Conservation (phyloP, 129 eudicot species). For the Cynara cardunculus region DNA sequence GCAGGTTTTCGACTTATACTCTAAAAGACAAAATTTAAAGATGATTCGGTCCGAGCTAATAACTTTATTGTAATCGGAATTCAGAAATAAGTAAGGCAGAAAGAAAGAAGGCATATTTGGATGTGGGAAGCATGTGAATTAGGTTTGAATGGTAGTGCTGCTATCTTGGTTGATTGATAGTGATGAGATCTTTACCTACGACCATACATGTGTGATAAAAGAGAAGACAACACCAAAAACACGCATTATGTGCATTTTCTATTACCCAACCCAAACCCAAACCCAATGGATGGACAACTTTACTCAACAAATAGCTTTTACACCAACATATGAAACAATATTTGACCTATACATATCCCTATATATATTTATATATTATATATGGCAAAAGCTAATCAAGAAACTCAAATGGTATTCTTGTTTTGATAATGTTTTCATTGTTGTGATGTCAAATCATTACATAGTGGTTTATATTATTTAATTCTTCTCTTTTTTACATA, state of each 20-base stretch:
- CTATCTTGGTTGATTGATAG: slow-evolving; percentile 22
- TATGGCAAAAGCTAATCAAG: slow-evolving; percentile 22
- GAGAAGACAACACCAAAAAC: slow-evolving; percentile 22
- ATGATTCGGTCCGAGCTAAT: neutral
- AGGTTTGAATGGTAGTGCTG: slow-evolving; percentile 40
- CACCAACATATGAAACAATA: slow-evolving; percentile 22
- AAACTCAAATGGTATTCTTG: slow-evolving; percentile 22
- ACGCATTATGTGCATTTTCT: slow-evolving; percentile 19
- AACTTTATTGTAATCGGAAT: slow-evolving; percentile 13
- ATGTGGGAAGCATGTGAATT: slow-evolving; percentile 37
- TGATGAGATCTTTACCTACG: slow-evolving; percentile 29
- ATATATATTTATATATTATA: slow-evolving; percentile 1
- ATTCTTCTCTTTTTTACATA: slow-evolving; percentile 19
- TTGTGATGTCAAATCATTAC: slow-evolving; percentile 32
- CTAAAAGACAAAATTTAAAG: neutral
- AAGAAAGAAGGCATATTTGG: slow-evolving; percentile 19
- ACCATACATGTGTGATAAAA: slow-evolving; percentile 38
- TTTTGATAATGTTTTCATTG: slow-evolving; percentile 19
- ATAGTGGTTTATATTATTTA: slow-evolving; percentile 15
- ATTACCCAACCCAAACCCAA: slow-evolving; percentile 29
- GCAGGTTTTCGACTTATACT: neutral
- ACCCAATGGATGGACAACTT: slow-evolving; percentile 23
- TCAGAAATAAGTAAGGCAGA: neutral
- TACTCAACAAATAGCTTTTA: slow-evolving; percentile 24
- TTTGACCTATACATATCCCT: neutral